Evolutionary conservation across 768 basidiomycete genomes (phyloP).

Genomic region (Fomitopsis pulvina): DNA sequence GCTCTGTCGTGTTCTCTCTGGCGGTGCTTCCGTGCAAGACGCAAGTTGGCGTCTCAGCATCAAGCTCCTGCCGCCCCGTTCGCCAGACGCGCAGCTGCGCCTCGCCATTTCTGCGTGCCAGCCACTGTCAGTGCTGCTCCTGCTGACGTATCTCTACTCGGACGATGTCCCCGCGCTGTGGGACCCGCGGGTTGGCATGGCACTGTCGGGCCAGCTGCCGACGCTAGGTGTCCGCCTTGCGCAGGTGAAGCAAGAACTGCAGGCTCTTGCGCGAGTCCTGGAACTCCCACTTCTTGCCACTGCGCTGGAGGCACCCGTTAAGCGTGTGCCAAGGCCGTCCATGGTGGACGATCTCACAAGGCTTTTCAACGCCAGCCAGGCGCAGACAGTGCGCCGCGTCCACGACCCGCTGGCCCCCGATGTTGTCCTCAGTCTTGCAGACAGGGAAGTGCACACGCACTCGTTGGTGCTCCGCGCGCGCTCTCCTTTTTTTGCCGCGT

Average conservation of each 20-base stretch:
- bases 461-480: constrained; percentile 76
- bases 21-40: constrained; percentile 24
- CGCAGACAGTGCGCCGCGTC: not conserved
- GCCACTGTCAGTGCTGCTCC: constrained; percentile 61
- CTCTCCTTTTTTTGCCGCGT: constrained; percentile 74
- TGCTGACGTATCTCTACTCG: constrained; percentile 83
- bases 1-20: constrained; percentile 38
- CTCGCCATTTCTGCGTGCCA: constrained; percentile 50
- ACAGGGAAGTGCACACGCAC: constrained; percentile 59
- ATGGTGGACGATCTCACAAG: constrained; percentile 42
- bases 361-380: constrained; percentile 40
- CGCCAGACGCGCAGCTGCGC: constrained; percentile 1
- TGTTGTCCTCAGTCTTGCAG: constrained; percentile 63
- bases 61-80: constrained; percentile 8
- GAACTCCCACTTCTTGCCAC: constrained; percentile 46
- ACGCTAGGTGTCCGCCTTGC: constrained; percentile 34
- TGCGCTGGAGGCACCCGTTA: constrained; percentile 56
- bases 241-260: constrained; percentile 59
- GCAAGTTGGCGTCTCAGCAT: constrained; percentile 27
- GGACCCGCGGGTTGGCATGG: constrained; percentile 60
- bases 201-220: constrained; percentile 35
- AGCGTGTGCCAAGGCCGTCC: constrained; percentile 42
- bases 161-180: constrained; percentile 79
- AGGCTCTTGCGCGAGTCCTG: constrained; percentile 48
- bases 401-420: constrained; percentile 44